A percentile compares a stretch with the other conserved stretches of the same genome.
phyloP scores from a whole-genome alignment of 495 filamentous ascomycete species.

The Neurospora hispaniola region DNA sequence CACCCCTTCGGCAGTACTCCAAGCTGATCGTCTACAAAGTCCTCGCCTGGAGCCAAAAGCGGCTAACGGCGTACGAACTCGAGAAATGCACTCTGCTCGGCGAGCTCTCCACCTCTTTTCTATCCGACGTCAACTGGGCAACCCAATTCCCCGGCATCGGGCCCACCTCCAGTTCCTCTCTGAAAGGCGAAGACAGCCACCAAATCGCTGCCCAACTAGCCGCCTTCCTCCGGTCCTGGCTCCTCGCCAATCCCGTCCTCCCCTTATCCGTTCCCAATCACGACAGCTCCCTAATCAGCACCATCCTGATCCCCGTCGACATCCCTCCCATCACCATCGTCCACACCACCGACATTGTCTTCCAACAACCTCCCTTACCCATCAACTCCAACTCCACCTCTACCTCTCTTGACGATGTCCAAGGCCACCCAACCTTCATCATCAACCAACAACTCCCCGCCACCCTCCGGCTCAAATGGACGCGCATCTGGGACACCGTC shows the following conservation, averaged over 20 bases:
- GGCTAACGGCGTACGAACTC: conserved; percentile 49
- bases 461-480: conserved; percentile 63
- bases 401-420: conserved; percentile 10
- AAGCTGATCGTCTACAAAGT: conserved; percentile 40
- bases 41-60: conserved; percentile 38
- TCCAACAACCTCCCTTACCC: conserved; percentile 29
- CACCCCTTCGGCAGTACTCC: conserved; percentile 31
- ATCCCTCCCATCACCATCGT: conserved; percentile 79
- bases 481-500: conserved; percentile 60
- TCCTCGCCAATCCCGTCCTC: conserved; percentile 24
- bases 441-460: conserved; percentile 63
- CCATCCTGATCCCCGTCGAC: conserved; percentile 66
- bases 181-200: conserved; percentile 2
- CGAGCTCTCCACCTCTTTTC: conserved; percentile 33
- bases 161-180: conserved; percentile 6
- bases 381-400: conserved; percentile 7
- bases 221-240: conserved; percentile 30
- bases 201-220: conserved; percentile 19
- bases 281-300: conserved; percentile 19
- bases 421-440: conserved; percentile 33
- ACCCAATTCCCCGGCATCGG: conserved; percentile 36
- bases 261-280: conserved; percentile 11
- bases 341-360: conserved; percentile 65
- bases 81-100: conserved; percentile 44
- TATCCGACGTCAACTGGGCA: conserved; percentile 27